Evolutionary conservation across 805 yeast species (phyloP).

Genomic region (Saccharomycopsis babjevae): DNA sequence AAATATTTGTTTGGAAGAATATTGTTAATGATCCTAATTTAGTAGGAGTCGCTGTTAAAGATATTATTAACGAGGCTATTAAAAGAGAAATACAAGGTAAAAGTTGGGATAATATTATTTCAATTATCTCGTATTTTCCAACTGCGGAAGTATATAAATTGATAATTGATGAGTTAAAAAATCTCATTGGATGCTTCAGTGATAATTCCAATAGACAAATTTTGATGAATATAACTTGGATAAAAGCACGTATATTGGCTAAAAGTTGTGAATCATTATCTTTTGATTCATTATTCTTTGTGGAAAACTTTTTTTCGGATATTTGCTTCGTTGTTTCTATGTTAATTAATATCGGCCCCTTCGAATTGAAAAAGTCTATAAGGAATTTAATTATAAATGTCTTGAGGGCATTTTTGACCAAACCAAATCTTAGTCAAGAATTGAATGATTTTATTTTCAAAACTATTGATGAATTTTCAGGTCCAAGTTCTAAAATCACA

Average conservation of each 20-base stretch:
- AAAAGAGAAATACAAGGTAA: slow-evolving; percentile 46
- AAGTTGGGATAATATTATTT: slow-evolving; percentile 41
- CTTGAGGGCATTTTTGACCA: slow-evolving; percentile 41
- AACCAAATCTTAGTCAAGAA: slow-evolving; percentile 15
- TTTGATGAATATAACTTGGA: slow-evolving; percentile 34
- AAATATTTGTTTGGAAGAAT: slow-evolving; percentile 41
- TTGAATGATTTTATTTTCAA: background rate
- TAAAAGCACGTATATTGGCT: slow-evolving; percentile 43
- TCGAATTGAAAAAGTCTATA: slow-evolving; percentile 35
- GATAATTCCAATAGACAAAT: slow-evolving; percentile 20
- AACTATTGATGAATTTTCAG: slow-evolving; percentile 14
- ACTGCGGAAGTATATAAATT: slow-evolving; percentile 46
- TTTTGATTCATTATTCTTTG: slow-evolving; percentile 42
- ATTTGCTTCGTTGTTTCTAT: slow-evolving; percentile 43
- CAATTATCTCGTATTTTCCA: slow-evolving; percentile 37
- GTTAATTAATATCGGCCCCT: slow-evolving; percentile 20
- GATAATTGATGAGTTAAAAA: slow-evolving; percentile 35
- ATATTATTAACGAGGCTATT: slow-evolving; percentile 44
- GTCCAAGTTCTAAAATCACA: slow-evolving; percentile 9
- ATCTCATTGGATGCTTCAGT: slow-evolving; percentile 30
- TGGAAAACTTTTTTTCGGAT: slow-evolving; percentile 42
- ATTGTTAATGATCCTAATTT: slow-evolving; percentile 38
- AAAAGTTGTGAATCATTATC: slow-evolving; percentile 40
- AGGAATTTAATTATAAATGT: slow-evolving; percentile 39
- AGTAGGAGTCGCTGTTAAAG: slow-evolving; percentile 38